Evolutionary conservation across 129 eudicot genomes (phyloP), one percentile per base, ranked within the genome.

Genomic region (Scalesia atractyloides): DNA sequence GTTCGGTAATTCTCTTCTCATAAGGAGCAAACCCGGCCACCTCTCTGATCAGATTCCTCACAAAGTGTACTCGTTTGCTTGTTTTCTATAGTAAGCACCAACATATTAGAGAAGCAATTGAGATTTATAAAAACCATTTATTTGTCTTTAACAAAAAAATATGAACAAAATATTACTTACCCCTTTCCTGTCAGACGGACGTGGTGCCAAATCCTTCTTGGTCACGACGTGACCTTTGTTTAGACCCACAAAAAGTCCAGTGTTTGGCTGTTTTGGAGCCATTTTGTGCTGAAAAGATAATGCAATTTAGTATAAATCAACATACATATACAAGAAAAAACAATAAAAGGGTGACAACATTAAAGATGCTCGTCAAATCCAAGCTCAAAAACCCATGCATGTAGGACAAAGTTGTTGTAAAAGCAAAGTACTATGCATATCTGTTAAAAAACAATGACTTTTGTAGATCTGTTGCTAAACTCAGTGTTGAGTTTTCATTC

Each of bases 11-110:
- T 70, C 87, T 66, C 87, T 86, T 86, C 84, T 86, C 91, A 37
- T 86, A 86, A 5, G 87, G 91, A 69, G 91, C 91, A 47, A 83
- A 83, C 33, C 91, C 91, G 49, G 87, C 86, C 70, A 86, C 91
- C 65, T 86, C 91, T 76, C 91, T 80, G 33, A 86, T 74, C 19
- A 86, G 80, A 74, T 66, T 86, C 57, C 87, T 72, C 36, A 74
- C 85, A 70, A 83, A 83, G 68, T 86, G 82, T 16, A 64, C 64
- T 63, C 87, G 70, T 57, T 86, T 83, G 34, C 85, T 86, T 68
- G 87, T 80, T 80, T 86, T 86, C 87, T 86, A 56, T 7, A 66
- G 36, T 34, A 58, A 19, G 9, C 34, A 65, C 49, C 66, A 62
- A 57, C 16, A 75, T 3, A 0, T 24, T 18, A 9, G 19, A 49